Percentiles rank a stretch among this genome's conserved stretches.
phyloP scores from a whole-genome alignment of 164 flowering plant genomes.

The Chloranthus sessilifolius region DNA sequence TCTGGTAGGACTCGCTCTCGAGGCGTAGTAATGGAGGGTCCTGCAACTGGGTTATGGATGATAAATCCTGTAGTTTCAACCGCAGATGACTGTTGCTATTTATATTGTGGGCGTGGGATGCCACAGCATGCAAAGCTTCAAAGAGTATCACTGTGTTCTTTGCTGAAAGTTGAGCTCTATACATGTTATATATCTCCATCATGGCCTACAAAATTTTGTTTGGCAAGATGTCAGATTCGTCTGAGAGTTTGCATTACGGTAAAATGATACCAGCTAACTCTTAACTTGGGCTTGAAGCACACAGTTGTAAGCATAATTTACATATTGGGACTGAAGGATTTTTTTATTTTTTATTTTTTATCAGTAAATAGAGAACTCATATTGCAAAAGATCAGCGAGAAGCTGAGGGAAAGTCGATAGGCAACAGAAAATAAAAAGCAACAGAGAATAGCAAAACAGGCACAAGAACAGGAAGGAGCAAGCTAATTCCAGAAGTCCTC shows the following conservation, averaged over 20 bases:
- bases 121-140: constrained; percentile 72
- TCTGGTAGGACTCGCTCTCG: constrained; percentile 89
- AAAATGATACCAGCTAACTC: not conserved
- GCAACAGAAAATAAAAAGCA: too few species aligned
- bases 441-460: too few species aligned
- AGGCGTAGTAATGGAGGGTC: constrained; percentile 93
- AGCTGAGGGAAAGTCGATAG: too few species aligned
- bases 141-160: constrained; percentile 56
- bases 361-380: too few species aligned
- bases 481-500: too few species aligned
- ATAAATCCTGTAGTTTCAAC: constrained; percentile 76
- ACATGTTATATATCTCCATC: constrained; percentile 88
- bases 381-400: too few species aligned
- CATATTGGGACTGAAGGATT: too few species aligned
- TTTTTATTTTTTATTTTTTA: too few species aligned
- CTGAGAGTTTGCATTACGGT: too few species aligned
- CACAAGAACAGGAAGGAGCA: too few species aligned
- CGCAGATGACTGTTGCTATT: constrained; percentile 52
- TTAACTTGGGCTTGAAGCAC: too few species aligned
- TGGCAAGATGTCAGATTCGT: constrained; percentile 6
- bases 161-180: constrained; percentile 63
- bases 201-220: constrained; percentile 56
- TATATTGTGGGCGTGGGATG: constrained; percentile 80
- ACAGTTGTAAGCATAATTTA: too few species aligned
- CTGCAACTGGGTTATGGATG: constrained; percentile 85